Evolutionary conservation across 2,329 filamentous ascomycete genomes (phyloP), one percentile per base, ranked within the genome.

Genomic region (Biscogniauxia mediterranea): DNA sequence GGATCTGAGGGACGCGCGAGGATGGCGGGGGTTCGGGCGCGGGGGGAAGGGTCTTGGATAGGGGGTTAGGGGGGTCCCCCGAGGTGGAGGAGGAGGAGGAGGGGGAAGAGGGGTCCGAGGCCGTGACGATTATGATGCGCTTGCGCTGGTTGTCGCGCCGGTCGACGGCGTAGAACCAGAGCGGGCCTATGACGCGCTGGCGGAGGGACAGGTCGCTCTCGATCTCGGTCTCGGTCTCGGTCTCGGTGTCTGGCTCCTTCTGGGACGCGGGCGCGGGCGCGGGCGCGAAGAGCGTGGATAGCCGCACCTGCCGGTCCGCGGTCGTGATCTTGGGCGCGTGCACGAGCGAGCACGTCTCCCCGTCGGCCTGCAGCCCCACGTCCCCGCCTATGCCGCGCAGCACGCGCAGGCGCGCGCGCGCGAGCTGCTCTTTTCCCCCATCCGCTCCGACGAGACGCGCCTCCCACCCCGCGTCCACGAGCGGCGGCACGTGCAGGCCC

Each of bases 281-380:
- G 0, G 66, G 53, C 0, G 52, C 52, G 82, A 89, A 92, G 63
- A 87, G 76, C 5, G 28, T 11, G 2, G 53, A 2, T 5, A 25
- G 26, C 0, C 54, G 61, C 7, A 96, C 76, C 61, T 86, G 83
- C 1, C 80, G 78, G 68, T 94, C 86, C 5, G 81, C 76, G 59
- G 88, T 84, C 1, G 77, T 85, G 62, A 97, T 85, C 72, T 97
- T 97, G 1, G 86, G 85, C 1, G 94, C 94, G 69, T 89, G 83
- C 0, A 42, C 23, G n/a, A 66, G 57, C 9, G 15, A 23, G 23
- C 23, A 15, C 46, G 11, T 25, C 58, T 3, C 60, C 2, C 60
- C 2, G 74, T 67, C 9, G 6, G 70, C 74, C 19, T 78, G 63
- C 17, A 53, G 42, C 69, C 59, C 28, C 7, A 32, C 7, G 59